These are phyloP conservation scores for Hypoxylon sp. DNA, from an alignment of 2,329 filamentous ascomycete genomes.

Conservation along the genomic window DNA sequence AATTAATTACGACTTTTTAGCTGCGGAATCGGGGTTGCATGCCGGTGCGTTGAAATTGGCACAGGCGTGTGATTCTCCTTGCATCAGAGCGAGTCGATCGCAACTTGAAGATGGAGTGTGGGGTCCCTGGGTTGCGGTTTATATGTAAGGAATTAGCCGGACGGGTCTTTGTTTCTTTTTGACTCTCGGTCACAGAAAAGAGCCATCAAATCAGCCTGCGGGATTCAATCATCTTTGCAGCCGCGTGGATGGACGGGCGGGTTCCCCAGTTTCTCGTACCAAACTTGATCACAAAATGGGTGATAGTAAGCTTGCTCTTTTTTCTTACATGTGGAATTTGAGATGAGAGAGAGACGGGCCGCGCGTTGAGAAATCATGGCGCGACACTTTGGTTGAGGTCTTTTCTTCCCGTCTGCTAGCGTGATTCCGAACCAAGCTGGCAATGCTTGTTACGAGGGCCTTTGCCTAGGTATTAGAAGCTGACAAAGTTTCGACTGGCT, in stretches of 20 bases:
- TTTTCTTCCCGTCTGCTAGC: slow-evolving; percentile 17
- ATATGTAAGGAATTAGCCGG: slow-evolving; percentile 35
- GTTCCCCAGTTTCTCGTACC: slow-evolving; percentile 35
- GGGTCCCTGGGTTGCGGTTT: slow-evolving; percentile 11
- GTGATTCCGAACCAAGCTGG: slow-evolving; percentile 21
- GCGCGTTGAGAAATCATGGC: slow-evolving; percentile 29
- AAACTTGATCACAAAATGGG: slow-evolving; percentile 17
- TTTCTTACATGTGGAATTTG: slow-evolving; percentile 31
- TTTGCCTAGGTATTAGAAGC: slow-evolving; percentile 19
- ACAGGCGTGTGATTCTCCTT: slow-evolving; percentile 45
- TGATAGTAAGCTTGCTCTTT: slow-evolving; percentile 17
- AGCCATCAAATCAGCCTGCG: slow-evolving; percentile 25
- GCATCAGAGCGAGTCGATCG: slow-evolving; percentile 38
- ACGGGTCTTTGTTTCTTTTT: slow-evolving; percentile 19
- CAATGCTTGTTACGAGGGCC: slow-evolving; percentile 15
- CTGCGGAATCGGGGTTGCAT: slow-evolving; percentile 14
- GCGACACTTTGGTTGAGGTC: slow-evolving; percentile 15
- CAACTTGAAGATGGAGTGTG: slow-evolving; percentile 23
- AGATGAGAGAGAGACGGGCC: slow-evolving; percentile 24
- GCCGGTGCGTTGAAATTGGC: slow-evolving; percentile 40
- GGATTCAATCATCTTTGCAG: slow-evolving; percentile 20
- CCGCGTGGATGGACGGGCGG: slow-evolving; percentile 25
- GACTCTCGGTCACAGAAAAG: slow-evolving; percentile 16
- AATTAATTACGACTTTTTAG: slow-evolving; percentile 7
- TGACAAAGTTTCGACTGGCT: slow-evolving; percentile 21